phyloP scores from a whole-genome alignment of 305 asterid species.

The Fraxinus albicans region DNA sequence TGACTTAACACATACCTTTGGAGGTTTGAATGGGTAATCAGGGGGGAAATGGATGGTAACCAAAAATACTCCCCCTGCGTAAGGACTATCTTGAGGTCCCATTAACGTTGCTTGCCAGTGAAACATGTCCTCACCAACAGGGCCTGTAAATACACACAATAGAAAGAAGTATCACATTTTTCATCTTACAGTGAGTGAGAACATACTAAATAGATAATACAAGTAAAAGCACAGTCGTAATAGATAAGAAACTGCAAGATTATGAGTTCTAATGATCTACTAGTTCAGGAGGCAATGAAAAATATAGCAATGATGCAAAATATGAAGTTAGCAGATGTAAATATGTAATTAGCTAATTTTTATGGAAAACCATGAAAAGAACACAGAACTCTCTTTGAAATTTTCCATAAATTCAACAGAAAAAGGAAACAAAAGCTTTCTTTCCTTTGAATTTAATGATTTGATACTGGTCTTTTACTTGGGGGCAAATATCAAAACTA shows the following conservation, averaged over 20 bases:
- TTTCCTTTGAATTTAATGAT: neutral
- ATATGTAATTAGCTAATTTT: neutral
- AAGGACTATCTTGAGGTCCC: slow-evolving; percentile 80
- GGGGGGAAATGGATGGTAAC: slow-evolving; percentile 64
- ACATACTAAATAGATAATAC: neutral
- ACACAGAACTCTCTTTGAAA: neutral
- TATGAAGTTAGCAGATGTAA: neutral
- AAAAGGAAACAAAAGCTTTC: neutral
- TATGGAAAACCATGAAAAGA: neutral
- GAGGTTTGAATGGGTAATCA: slow-evolving; percentile 79
- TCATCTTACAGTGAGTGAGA: slow-evolving; percentile 13
- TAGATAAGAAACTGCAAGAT: neutral
- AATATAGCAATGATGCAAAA: neutral
- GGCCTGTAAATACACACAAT: slow-evolving; percentile 42
- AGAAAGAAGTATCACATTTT: slow-evolving; percentile 18
- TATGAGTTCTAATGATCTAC: neutral
- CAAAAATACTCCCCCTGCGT: slow-evolving; percentile 64
- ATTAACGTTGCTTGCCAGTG: slow-evolving; percentile 81
- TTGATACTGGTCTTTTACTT: neutral
- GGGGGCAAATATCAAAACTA: neutral
- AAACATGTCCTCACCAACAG: slow-evolving; percentile 86
- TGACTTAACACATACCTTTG: slow-evolving; percentile 45
- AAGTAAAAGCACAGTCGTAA: neutral
- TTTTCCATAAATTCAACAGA: neutral
- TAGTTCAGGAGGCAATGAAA: neutral